Conservation (phyloP, 2,329 filamentous ascomycete genomes). For the Microdochium bolleyi region DNA sequence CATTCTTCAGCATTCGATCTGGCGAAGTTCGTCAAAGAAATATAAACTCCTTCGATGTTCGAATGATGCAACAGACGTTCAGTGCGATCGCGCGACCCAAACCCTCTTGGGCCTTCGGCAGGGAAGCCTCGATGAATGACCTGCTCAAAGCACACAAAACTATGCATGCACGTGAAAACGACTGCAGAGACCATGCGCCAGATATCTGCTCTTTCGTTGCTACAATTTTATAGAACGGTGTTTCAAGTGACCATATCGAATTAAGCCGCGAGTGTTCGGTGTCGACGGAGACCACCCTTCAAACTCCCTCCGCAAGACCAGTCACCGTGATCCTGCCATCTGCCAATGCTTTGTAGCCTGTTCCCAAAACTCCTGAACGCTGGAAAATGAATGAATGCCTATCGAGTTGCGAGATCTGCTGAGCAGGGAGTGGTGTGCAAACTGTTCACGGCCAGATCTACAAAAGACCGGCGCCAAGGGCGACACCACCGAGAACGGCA, state of each 20-base stretch:
- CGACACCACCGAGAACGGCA: conserved; percentile 27
- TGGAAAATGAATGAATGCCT: background rate
- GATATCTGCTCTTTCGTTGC: background rate
- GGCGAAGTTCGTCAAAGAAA: too few relatives aligned
- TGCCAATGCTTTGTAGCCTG: background rate
- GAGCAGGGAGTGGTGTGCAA: background rate
- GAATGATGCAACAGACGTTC: too few relatives aligned
- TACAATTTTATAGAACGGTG: background rate
- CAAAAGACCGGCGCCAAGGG: conserved; percentile 28
- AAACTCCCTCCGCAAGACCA: background rate
- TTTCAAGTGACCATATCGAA: background rate
- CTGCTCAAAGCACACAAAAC: too few relatives aligned
- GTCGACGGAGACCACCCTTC: background rate
- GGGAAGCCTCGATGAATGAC: too few relatives aligned
- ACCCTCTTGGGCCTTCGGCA: too few relatives aligned
- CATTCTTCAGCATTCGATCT: too few relatives aligned
- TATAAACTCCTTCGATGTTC: too few relatives aligned
- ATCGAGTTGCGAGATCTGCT: background rate
- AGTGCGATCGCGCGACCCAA: too few relatives aligned
- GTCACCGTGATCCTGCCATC: background rate
- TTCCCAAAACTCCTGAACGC: background rate
- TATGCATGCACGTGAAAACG: too few relatives aligned
- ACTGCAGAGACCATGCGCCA: too few relatives aligned
- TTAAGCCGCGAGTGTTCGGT: background rate
- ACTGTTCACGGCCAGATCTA: conserved; percentile 5